Evolutionary conservation across 345 rosid species (phyloP).

Genomic region (Sonneratia caseolaris): DNA sequence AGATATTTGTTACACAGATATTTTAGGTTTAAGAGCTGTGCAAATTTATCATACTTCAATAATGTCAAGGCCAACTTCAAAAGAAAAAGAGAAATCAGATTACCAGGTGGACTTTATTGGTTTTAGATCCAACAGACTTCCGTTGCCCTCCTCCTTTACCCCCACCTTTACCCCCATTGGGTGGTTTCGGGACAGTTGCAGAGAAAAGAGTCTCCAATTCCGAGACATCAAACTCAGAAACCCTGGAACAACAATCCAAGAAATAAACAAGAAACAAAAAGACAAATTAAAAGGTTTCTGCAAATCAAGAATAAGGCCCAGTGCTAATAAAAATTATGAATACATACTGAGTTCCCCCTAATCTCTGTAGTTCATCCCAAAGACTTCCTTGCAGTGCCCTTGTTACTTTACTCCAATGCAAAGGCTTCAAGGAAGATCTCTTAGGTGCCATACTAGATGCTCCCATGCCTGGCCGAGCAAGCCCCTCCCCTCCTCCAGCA

Average conservation of each 20-base stretch:
- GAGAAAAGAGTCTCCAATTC: conserved; percentile 91
- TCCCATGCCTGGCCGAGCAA: conserved; percentile 28
- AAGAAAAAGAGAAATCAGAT: neutral
- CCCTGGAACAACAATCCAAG: conserved; percentile 27
- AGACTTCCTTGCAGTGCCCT: conserved; percentile 97
- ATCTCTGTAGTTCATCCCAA: conserved; percentile 95
- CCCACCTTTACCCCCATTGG: conserved; percentile 40
- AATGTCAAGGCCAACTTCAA: neutral
- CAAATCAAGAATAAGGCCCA: conserved; percentile 6
- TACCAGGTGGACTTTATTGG: conserved; percentile 89
- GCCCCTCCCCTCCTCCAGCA: conserved; percentile 69
- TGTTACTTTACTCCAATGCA: conserved; percentile 98
- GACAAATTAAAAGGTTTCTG: neutral
- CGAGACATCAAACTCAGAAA: conserved; percentile 86
- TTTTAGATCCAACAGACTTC: conserved; percentile 73
- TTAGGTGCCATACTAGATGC: conserved; percentile 28
- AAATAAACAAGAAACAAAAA: conserved; percentile 5
- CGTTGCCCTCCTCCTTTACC: conserved; percentile 49
- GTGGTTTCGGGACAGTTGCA: conserved; percentile 65
- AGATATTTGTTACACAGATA: neutral
- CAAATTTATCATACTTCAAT: neutral
- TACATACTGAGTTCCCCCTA: conserved; percentile 81
- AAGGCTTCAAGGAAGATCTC: conserved; percentile 85
- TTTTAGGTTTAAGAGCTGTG: neutral
- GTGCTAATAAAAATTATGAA: neutral